Base-by-base conservation (phyloP, 345 rosid species). In the Murraya koenigii region DNA sequence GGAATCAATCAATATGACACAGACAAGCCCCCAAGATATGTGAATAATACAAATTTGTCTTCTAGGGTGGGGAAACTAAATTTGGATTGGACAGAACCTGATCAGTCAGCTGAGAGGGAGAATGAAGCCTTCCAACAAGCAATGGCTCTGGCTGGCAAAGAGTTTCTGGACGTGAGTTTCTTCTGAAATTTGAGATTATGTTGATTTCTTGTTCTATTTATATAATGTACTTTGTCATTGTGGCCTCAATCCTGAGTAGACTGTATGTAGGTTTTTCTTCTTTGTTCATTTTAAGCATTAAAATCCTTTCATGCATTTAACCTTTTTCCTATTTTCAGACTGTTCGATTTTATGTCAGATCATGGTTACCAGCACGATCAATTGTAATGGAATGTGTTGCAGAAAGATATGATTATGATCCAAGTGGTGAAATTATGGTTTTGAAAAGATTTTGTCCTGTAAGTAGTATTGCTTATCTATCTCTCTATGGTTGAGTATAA, bases 311-410 rank as follows among this genome's bases (percentile, higher is more conserved):
- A 8, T 63, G 26, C 30, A 13, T 62, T 66, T 32, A 67, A 66
- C 26, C 23, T 22, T 25, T 25, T 54, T 74, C 73, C 61, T 20
- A 20, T 62, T 83, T 87, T 72, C 88, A 93, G 97, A 83, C 86
- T 84, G 88, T 96, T 59, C 82, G 82, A 28, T 96, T 77, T 85
- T 89, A 92, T 79, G 86, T 92, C 25, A 91, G 83, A 81, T 94
- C 97, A 7, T 96, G 99, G 98, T 86, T 94, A 79, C 98, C 95
- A 1, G 97, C 97, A 36, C 82, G 97, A 32, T 87, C 97, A 70
- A 91, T 94, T 67, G 97, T 94, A 71, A 82, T 88, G 82, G 90
- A 92, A 80, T 92, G 97, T 75, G 82, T 91, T 76, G 84, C 82
- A 68, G 87, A 84, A 39, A 88, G 99, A 88, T 84, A 72, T 82